These are phyloP conservation scores for Rhododendron simsii DNA, from an alignment of 148 eudicot genomes.

Conservation along the genomic window DNA sequence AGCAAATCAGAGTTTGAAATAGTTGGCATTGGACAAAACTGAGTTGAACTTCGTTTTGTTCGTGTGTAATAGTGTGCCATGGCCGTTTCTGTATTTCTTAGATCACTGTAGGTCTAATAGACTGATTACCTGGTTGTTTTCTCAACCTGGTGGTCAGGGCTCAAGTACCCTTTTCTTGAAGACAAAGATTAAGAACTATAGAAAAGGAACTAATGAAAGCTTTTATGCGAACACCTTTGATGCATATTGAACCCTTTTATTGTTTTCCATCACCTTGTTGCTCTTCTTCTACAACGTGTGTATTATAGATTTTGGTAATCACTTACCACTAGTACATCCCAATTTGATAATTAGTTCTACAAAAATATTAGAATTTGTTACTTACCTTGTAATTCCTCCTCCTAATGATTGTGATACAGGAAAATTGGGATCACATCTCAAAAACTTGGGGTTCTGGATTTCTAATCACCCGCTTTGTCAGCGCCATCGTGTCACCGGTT, in stretches of 20 bases:
- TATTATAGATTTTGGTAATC: neutral
- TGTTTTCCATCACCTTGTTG: neutral
- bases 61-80: neutral
- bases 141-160: neutral
- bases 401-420: constrained; percentile 38
- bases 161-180: neutral
- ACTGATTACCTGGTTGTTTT: neutral
- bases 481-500: constrained; percentile 79
- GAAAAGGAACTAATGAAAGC: neutral
- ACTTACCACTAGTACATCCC: neutral
- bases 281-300: neutral
- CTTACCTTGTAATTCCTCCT: neutral
- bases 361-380: neutral
- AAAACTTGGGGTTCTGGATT: constrained; percentile 81
- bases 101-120: neutral
- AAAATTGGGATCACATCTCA: constrained; percentile 74
- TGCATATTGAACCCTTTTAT: neutral
- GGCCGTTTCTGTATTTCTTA: neutral
- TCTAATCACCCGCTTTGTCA: constrained; percentile 62
- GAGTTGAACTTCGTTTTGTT: neutral
- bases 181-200: neutral
- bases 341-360: neutral
- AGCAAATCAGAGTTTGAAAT: neutral
- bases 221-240: neutral
- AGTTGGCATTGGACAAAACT: neutral